Evolutionary conservation across 331 rosid species (phyloP).

Genomic region (Malus hybrid): DNA sequence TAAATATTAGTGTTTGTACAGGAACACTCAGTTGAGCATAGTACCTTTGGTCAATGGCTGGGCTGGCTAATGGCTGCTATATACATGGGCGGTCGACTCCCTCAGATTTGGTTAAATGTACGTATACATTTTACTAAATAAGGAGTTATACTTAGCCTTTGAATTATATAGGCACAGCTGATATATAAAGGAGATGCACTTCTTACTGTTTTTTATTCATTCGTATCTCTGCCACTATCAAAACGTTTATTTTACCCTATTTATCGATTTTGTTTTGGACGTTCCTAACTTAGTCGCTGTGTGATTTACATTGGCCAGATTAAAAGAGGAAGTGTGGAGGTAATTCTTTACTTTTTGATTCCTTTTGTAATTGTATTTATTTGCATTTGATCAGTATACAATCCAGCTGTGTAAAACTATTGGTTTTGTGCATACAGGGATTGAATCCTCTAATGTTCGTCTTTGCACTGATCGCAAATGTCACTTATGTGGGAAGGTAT

Average conservation of each 20-base stretch:
- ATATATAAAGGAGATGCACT: no score
- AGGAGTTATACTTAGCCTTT: neutral
- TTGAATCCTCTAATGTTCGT: constrained; percentile 92
- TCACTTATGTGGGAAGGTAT: constrained; percentile 78
- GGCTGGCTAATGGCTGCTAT: constrained; percentile 99
- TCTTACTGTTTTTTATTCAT: neutral
- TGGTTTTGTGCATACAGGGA: constrained; percentile 34
- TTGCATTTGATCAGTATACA: neutral
- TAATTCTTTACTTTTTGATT: neutral
- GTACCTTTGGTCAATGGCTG: constrained; percentile 65
- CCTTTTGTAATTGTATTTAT: neutral
- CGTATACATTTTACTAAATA: neutral
- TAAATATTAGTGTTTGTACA: neutral
- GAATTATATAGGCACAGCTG: neutral
- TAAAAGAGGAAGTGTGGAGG: constrained; percentile 94
- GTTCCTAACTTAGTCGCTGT: neutral
- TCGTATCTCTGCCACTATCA: neutral
- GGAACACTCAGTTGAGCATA: constrained; percentile 37
- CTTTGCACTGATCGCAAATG: constrained; percentile 81
- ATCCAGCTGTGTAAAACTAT: neutral
- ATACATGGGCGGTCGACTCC: constrained; percentile 84
- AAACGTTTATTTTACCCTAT: neutral
- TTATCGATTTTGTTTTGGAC: neutral
- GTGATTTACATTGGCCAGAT: constrained; percentile 44
- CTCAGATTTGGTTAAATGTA: constrained; percentile 90